Evolutionary conservation across 495 filamentous ascomycete genomes (phyloP), one percentile per base, ranked within the genome.

Genomic region (Rhypophila decipiens): DNA sequence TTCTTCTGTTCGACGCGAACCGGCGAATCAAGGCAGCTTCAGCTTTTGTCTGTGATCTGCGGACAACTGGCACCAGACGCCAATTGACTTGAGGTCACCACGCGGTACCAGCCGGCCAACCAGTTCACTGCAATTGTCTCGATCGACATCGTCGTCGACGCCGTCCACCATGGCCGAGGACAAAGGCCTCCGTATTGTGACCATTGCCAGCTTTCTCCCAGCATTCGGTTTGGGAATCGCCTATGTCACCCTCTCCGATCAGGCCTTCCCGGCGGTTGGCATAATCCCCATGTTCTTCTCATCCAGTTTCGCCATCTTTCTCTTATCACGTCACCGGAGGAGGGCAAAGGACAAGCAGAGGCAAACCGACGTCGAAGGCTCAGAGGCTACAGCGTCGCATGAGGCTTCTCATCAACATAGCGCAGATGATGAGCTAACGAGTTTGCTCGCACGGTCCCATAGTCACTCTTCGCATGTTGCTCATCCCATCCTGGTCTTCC

Each of bases 121-220:
- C n/a, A n/a, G n/a, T n/a, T n/a, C n/a, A n/a, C n/a, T n/a, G n/a
- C n/a, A n/a, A n/a, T n/a, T n/a, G n/a, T n/a, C n/a, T n/a, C n/a
- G n/a, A n/a, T n/a, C n/a, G n/a, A n/a, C n/a, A n/a, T n/a, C n/a
- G n/a, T n/a, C n/a, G n/a, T n/a, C n/a, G n/a, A n/a, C n/a, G n/a
- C n/a, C n/a, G n/a, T n/a, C n/a, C n/a, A 31, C 20, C 12, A 45
- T 45, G 43, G 43, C 43, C 31, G 40, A 44, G 15, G 24, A 48
- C 20, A 43, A 47, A 5, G 13, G 42, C n/a, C 60, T 72, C 39
- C 68, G 68, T 47, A 57, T 64, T 15, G 64, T 70, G 35, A 66
- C 70, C 27, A 59, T 63, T 41, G 59, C 70, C 42, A 64, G 73
- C 46, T 76, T 80, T 57, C 53, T 79, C 10, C 76, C 75, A 36